Base-by-base conservation (phyloP, 2,329 filamentous ascomycete species). In the Seiridium cupressi region DNA sequence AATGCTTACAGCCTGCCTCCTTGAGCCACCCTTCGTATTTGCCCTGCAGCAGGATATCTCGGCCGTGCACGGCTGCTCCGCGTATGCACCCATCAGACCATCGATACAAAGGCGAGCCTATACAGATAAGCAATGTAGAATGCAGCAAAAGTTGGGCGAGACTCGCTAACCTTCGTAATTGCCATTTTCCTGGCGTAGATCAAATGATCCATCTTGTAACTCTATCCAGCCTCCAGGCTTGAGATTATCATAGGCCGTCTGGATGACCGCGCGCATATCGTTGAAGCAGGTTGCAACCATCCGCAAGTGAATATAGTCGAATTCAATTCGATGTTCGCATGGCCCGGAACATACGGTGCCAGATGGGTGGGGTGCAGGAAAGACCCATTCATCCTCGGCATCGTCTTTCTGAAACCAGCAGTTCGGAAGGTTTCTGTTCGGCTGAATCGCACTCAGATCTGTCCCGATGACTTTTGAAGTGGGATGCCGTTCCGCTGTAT, bases 401-500 rank as follows among this genome's bases (percentile, higher is more conserved):
- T 53, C 49, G 26, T 53, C 49, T 9, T 36, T 32, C 26, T 34
- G 26, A 35, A 53, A 53, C 5, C n/a, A 34, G 32, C n/a, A 35
- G 31, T 53, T 53, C 5, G n/a, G 49, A 9, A 53, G 18, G 49
- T 35, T 9, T 53, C 49, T 6, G 10, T 35, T 32, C 5, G 49
- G 49, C 44, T 60, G 58, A 10, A 60, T 60, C n/a, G 18, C 38
- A 51, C 58, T 60, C 10, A 60, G 36, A 44, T 60, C 58, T 5
- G 40, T 60, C 2, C 58, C 58, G 11, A 60, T 34, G 34, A 60
- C n/a, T 6, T 38, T n/a, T 3, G 57, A 38, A 35, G 49, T 32
- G 11, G 49, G 49, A 53, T 53, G 10, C 8, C n/a, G n/a, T 35
- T 53, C 49, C 9, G 49, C 49, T 53, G 31, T 26, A 49, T 44